Evolutionary conservation across 345 rosid species (phyloP).

Genomic region (Eucalyptus cloeziana): DNA sequence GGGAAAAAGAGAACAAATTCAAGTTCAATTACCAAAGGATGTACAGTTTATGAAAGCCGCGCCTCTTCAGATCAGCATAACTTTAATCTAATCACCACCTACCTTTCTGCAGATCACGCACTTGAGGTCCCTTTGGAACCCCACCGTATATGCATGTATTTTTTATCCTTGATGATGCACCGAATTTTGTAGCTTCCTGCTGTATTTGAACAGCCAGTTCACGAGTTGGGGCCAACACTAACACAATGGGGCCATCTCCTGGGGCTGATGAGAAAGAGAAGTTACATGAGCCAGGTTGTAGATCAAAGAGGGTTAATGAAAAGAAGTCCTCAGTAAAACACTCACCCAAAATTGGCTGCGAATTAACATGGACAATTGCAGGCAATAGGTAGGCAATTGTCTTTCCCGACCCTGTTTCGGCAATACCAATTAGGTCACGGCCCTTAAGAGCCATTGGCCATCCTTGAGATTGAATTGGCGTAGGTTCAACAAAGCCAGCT

Average conservation of each 20-base stretch:
- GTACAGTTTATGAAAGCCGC: constrained; percentile 17
- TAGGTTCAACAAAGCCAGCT: constrained; percentile 95
- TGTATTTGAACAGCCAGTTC: constrained; percentile 99
- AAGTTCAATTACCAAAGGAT: constrained; percentile 16
- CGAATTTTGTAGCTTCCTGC: constrained; percentile 93
- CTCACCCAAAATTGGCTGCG: constrained; percentile 90
- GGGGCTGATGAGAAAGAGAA: constrained; percentile 41
- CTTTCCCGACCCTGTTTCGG: constrained; percentile 99
- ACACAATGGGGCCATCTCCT: constrained; percentile 96
- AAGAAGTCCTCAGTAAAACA: neutral
- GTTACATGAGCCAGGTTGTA: neutral
- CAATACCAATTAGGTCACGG: constrained; percentile 95
- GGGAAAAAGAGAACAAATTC: neutral
- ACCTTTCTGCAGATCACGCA: constrained; percentile 99
- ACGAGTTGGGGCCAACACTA: constrained; percentile 98
- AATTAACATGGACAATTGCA: constrained; percentile 96
- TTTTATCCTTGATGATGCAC: constrained; percentile 90
- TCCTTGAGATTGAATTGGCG: constrained; percentile 98
- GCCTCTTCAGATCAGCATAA: constrained; percentile 16
- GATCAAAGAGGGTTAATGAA: neutral
- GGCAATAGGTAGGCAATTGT: constrained; percentile 90
- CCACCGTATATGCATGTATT: constrained; percentile 96
- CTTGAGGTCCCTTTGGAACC: constrained; percentile 99
- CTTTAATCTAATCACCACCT: constrained; percentile 20
- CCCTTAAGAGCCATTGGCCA: constrained; percentile 99